Conservation (phyloP, 257 asterid genomes). For the Solanum chmielewskii region DNA sequence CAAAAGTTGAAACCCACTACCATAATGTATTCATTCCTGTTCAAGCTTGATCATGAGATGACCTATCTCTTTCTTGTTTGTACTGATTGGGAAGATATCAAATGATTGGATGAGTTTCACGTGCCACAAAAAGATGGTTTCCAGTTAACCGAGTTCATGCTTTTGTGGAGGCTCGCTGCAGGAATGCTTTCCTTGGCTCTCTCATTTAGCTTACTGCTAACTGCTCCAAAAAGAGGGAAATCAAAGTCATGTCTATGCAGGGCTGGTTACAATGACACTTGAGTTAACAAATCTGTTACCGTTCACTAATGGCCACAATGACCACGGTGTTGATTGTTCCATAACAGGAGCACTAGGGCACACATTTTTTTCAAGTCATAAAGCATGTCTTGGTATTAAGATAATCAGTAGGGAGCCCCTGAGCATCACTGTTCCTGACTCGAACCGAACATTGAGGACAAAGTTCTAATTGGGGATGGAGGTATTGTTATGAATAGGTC, state of each 20-base stretch:
- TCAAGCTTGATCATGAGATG: neutral
- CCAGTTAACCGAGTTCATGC: neutral
- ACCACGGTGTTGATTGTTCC: neutral
- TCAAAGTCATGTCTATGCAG: neutral
- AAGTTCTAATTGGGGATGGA: neutral
- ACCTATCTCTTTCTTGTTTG: neutral
- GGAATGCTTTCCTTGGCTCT: neutral
- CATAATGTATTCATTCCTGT: neutral
- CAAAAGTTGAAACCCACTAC: neutral
- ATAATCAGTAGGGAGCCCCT: neutral
- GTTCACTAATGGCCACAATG: neutral
- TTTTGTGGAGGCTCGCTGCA: neutral
- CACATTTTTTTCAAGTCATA: neutral
- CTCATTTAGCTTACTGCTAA: neutral
- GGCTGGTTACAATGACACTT: neutral
- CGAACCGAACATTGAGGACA: neutral
- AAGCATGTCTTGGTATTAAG: neutral
- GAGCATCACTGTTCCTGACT: neutral
- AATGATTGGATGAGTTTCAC: neutral
- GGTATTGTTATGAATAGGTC: neutral
- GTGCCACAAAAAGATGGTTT: neutral
- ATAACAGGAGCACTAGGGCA: neutral
- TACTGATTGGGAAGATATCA: neutral
- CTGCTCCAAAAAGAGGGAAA: neutral
- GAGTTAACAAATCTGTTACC: neutral